phyloP scores from a whole-genome alignment of 2,329 filamentous ascomycete species.

The Orbilia blumenaviensis region DNA sequence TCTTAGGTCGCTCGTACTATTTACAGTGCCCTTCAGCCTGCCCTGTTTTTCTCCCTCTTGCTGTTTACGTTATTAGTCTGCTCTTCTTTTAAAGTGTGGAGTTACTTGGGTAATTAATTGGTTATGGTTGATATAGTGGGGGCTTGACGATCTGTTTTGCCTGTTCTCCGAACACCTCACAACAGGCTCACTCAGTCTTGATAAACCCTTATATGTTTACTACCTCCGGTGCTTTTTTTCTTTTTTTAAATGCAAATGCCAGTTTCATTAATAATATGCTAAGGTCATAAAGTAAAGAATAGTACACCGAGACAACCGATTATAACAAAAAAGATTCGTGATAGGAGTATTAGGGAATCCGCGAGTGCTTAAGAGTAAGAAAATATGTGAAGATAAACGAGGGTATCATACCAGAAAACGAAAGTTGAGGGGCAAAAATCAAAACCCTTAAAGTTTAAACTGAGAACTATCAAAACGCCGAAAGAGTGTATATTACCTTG shows the following conservation, averaged over 20 bases:
- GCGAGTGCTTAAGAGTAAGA: not conserved
- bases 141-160: no score
- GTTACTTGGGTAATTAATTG: no score
- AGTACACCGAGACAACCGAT: not conserved
- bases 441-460: not conserved
- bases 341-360: not conserved
- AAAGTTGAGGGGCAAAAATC: not conserved
- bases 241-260: conserved; percentile 1
- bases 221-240: not conserved
- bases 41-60: no score
- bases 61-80: no score
- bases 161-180: no score
- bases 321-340: not conserved
- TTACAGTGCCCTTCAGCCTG: no score
- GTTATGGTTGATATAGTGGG: no score
- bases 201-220: no score
- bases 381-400: not conserved
- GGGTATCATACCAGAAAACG: no score
- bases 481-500: not conserved
- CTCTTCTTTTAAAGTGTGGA: no score
- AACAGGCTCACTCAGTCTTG: no score
- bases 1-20: no score
- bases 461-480: not conserved
- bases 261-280: not conserved
- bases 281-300: not conserved